phyloP scores from a whole-genome alignment of 768 basidiomycete species.

The Hydnum rufescens region DNA sequence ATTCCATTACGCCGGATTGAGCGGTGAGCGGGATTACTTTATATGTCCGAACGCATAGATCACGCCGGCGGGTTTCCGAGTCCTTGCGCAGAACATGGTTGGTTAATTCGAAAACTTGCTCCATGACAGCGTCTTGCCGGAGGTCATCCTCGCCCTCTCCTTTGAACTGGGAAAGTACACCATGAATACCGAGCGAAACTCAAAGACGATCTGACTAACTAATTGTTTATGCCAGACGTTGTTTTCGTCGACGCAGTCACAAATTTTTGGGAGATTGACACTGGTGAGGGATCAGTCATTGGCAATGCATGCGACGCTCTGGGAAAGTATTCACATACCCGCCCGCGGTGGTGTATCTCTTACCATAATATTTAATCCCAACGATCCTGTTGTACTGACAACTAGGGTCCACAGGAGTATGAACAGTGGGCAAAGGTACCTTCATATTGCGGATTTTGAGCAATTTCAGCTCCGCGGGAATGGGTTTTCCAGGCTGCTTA shows the following conservation, averaged over 20 bases:
- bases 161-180: slow-evolving; percentile 47
- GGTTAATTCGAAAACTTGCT: slow-evolving; percentile 85
- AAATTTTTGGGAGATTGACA: slow-evolving; percentile 65
- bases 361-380: slow-evolving; percentile 46
- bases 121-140: slow-evolving; percentile 97
- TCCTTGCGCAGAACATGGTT: slow-evolving; percentile 60
- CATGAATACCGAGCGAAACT: neutral
- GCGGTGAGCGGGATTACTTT: slow-evolving; percentile 70
- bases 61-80: slow-evolving; percentile 51
- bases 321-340: slow-evolving; percentile 22
- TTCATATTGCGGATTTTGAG: slow-evolving; percentile 30
- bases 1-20: slow-evolving; percentile 75
- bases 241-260: slow-evolving; percentile 42
- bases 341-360: slow-evolving; percentile 42
- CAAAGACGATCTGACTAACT: slow-evolving; percentile 31
- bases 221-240: slow-evolving; percentile 56
- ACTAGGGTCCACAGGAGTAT: slow-evolving; percentile 48
- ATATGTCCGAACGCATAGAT: slow-evolving; percentile 62
- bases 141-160: slow-evolving; percentile 80
- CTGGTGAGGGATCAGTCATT: neutral
- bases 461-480: slow-evolving; percentile 31
- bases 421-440: slow-evolving; percentile 71
- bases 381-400: slow-evolving; percentile 46
- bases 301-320: neutral
- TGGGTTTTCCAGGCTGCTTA: slow-evolving; percentile 13